These are phyloP conservation scores for Aurifilum marmelostoma DNA, from an alignment of 2,329 filamentous ascomycete species.

Conservation along the genomic window DNA sequence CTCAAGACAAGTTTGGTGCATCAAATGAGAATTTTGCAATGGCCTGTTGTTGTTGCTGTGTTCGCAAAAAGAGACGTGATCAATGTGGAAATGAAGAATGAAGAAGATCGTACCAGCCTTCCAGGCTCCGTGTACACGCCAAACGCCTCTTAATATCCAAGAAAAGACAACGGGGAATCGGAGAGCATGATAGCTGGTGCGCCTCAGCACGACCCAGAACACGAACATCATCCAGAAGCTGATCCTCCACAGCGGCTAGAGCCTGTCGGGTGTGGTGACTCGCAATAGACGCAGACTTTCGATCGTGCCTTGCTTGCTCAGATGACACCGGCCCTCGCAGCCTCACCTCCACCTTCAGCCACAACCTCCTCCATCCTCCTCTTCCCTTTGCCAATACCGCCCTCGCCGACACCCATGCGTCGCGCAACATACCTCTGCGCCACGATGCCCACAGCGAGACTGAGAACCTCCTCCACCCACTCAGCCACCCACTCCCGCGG, in stretches of 20 bases:
- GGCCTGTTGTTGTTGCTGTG: background rate
- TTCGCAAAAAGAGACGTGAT: background rate
- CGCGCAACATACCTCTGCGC: conserved; percentile 94
- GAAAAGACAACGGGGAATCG: background rate
- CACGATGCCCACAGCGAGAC: conserved; percentile 77
- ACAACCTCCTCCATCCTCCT: conserved; percentile 61
- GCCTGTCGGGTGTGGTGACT: background rate
- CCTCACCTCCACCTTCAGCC: conserved; percentile 61
- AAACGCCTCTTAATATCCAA: conserved; percentile 3
- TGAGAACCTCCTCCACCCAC: conserved; percentile 90
- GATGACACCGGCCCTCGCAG: conserved; percentile 60
- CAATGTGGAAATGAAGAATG: background rate
- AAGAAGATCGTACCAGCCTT: background rate
- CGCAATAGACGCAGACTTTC: background rate
- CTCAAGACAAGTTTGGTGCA: background rate
- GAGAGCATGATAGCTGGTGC: background rate
- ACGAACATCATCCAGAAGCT: background rate
- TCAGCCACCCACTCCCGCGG: conserved; percentile 96
- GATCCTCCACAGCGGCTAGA: background rate
- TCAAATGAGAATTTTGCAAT: background rate
- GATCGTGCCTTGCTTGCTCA: conserved; percentile 34
- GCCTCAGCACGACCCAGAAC: background rate
- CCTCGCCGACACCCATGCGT: conserved; percentile 94
- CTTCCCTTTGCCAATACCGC: conserved; percentile 64
- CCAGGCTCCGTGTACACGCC: background rate